These are phyloP conservation scores for Beauveria brongniartii DNA, from an alignment of 2,329 filamentous ascomycete genomes.

Conservation along the genomic window DNA sequence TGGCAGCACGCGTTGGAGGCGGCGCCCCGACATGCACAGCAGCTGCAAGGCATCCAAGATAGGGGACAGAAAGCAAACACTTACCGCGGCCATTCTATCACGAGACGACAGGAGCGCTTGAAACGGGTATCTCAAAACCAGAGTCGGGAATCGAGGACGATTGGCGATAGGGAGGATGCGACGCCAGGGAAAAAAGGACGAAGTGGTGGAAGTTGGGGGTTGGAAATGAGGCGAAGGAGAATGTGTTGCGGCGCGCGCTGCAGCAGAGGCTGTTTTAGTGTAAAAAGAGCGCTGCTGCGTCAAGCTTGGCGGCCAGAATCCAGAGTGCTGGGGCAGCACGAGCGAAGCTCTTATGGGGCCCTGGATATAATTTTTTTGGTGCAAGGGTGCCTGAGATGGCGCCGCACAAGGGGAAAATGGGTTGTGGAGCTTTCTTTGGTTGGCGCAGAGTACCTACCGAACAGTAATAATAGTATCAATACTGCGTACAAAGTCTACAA, in stretches of 20 bases:
- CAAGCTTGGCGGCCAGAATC: too few relatives aligned
- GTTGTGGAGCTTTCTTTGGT: background rate
- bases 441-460: background rate
- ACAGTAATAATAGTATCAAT: too few relatives aligned
- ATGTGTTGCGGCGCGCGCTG: conserved; percentile 8
- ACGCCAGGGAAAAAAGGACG: conserved; percentile 8
- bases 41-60: conserved; percentile 10
- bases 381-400: background rate
- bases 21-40: conserved; percentile 4
- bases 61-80: conserved; percentile 18
- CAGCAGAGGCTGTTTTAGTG: background rate
- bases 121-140: conserved; percentile 4
- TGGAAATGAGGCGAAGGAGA: conserved; percentile 11
- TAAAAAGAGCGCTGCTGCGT: background rate
- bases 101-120: conserved; percentile 20
- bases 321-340: too few relatives aligned
- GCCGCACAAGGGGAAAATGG: background rate
- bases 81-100: conserved; percentile 37
- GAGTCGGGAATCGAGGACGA: conserved; percentile 4
- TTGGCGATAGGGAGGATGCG: conserved; percentile 10
- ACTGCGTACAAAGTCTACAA: too few relatives aligned
- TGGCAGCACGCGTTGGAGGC: conserved; percentile 7
- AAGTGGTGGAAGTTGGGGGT: conserved; percentile 3
- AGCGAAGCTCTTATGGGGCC: conserved; percentile 3
- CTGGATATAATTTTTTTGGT: conserved; percentile 15